These are phyloP conservation scores for Triticum aestivum DNA, from an alignment of 176 grass and related monocot species.

Conservation along the genomic window DNA sequence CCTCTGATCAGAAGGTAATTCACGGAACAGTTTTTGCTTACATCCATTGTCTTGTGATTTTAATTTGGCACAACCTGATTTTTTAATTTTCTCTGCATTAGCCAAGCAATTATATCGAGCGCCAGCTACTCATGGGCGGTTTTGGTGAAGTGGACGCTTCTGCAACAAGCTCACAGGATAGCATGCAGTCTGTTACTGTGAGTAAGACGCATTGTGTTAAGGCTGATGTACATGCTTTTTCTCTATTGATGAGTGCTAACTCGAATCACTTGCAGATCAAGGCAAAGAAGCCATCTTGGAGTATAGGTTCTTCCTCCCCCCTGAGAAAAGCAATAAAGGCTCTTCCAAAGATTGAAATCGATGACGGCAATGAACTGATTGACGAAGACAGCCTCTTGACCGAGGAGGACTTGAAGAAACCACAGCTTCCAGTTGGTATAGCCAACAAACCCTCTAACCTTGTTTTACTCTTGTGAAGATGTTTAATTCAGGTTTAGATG, in stretches of 20 bases:
- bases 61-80: not conserved
- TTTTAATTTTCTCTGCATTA: conserved; percentile 24
- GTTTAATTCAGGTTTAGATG: conserved; percentile 9
- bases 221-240: not conserved
- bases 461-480: not conserved
- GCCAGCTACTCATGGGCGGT: conserved; percentile 66
- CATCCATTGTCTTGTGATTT: not conserved
- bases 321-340: conserved; percentile 54
- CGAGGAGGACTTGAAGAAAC: conserved; percentile 89
- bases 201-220: conserved; percentile 5
- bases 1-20: conserved; percentile 50
- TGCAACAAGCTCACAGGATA: conserved; percentile 30
- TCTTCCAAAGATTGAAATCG: conserved; percentile 76
- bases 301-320: conserved; percentile 72
- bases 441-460: not conserved
- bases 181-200: conserved; percentile 41
- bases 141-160: conserved; percentile 62
- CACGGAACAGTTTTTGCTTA: not conserved
- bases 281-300: conserved; percentile 83
- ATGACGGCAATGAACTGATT: conserved; percentile 64
- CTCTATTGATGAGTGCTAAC: not conserved
- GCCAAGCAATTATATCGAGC: conserved; percentile 54
- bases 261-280: conserved; percentile 46
- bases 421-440: conserved; percentile 73
- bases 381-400: conserved; percentile 90